Evolutionary conservation across 2,329 filamentous ascomycete genomes (phyloP), one percentile per base, ranked within the genome.

Genomic region (Nothophoma quercina): DNA sequence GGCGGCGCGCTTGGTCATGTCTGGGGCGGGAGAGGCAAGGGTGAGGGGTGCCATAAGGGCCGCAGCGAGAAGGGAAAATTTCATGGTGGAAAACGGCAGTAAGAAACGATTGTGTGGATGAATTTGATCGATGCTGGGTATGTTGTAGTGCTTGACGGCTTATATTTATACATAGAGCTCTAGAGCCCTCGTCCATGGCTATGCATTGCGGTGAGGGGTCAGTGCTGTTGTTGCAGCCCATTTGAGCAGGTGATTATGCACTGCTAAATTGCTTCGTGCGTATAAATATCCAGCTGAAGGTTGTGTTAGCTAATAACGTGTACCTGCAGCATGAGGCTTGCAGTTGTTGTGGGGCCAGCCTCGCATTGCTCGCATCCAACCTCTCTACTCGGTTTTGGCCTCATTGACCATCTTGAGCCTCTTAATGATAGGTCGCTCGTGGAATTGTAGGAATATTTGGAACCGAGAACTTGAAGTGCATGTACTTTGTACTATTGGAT

Each of bases 351-450:
- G 26, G 6, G 5, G 4, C 5, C 26, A 10, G 26, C 10, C 10
- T 28, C 26, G 26, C 10, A 28, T 28, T 28, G 26, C 26, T 28
- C 26, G 26, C 26, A 28, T 28, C 13, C 26, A 28, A 28, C 2
- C 2, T 34, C n/a, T 48, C 26, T 32, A 47, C 21, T 29, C 42
- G 5, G 32, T 28, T 18, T 44, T 53, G 38, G 33, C 44, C 19
- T 40, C 47, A 6, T 30, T 5, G 13, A 15, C 32, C 9, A 48
- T 67, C n/a, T n/a, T n/a, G n/a, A n/a, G n/a, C n/a, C n/a, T n/a
- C n/a, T n/a, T n/a, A n/a, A n/a, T n/a, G n/a, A n/a, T n/a, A n/a
- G n/a, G n/a, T n/a, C n/a, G n/a, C n/a, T n/a, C n/a, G n/a, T n/a
- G n/a, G n/a, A n/a, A n/a, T n/a, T n/a, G n/a, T n/a, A n/a, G n/a